Base-by-base conservation (phyloP, 352 stramenopile species). In the Halophytophthora polymorphica region DNA sequence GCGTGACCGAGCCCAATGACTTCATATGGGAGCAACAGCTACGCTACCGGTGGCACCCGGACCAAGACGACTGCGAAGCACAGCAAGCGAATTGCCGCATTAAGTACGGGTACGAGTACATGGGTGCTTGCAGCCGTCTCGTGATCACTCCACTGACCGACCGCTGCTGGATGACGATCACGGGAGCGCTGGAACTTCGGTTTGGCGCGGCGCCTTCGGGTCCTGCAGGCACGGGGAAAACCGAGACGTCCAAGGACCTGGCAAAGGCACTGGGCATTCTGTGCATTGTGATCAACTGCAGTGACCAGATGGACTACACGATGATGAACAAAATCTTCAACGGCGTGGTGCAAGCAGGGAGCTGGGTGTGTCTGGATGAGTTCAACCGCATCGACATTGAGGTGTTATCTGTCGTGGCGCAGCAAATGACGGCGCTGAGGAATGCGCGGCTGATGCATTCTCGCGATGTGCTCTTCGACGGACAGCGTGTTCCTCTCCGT, bases 231-330 rank as follows among this genome's bases (percentile, higher is more conserved):
- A 97, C 89, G 2, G 82, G 90, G 3, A 98, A 98, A 58, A 98
- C 93, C 0, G 93, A 98, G 65, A 98, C 92, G 1, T 97, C 87
- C 0, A 97, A 98, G 60, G 93, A 98, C 63, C 64, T 98, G 14
- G 92, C 88, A 10, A 90, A 94, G 55, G 88, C 81, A 1, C 69
- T 98, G 1, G 92, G 87, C 1, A 93, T 97, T 23, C 76, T 95
- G 0, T 97, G 89, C 51, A 97, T 98, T 52, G 93, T 98, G 15
- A 97, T 97, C 59, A 98, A 98, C 58, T 98, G 94, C 71, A 97
- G 83, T 25, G 93, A 98, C 53, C 90, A 98, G 67, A 98, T 98
- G 71, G 96, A 88, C 53, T 90, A 88, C 63, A 87, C 81, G 50
- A 90, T 89, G 65, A 83, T 93, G 72, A 83, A 68, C n/a, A 92